Evolutionary conservation across 1,284 basidiomycete species (phyloP).

Genomic region (Microbotryum violaceum): DNA sequence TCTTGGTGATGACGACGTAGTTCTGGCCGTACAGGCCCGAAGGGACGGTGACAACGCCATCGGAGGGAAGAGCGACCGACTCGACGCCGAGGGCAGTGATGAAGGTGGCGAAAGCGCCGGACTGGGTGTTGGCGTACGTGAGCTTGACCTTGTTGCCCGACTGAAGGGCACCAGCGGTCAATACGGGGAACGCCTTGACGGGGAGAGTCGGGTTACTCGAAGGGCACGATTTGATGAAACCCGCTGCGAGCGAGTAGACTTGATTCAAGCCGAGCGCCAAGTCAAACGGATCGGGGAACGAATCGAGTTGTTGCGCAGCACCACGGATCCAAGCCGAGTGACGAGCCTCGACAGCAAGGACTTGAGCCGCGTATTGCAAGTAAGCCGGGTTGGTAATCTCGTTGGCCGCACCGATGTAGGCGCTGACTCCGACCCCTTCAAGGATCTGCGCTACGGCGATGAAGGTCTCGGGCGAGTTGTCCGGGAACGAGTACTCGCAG

Average conservation of each 20-base stretch:
- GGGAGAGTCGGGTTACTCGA: slow-evolving; percentile 44
- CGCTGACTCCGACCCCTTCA: slow-evolving; percentile 52
- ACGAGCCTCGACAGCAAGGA: not conserved
- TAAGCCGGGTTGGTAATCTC: slow-evolving; percentile 38
- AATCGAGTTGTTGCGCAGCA: slow-evolving; percentile 10
- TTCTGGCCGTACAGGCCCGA: slow-evolving; percentile 17
- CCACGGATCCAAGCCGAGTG: slow-evolving; percentile 15
- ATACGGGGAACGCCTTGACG: slow-evolving; percentile 23
- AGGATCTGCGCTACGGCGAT: slow-evolving; percentile 50
- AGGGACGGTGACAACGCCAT: slow-evolving; percentile 15
- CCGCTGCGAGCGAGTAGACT: slow-evolving; percentile 42
- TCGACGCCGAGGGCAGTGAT: not conserved
- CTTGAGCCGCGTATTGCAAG: not conserved
- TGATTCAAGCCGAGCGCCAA: slow-evolving; percentile 46
- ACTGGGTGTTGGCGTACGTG: slow-evolving; percentile 1
- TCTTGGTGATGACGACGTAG: slow-evolving; percentile 25
- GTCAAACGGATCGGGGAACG: slow-evolving; percentile 41
- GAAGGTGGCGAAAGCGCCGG: slow-evolving; percentile 2
- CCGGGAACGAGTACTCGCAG: slow-evolving; percentile 55
- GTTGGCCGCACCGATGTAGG: slow-evolving; percentile 52
- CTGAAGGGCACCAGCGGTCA: slow-evolving; percentile 8
- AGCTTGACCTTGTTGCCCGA: not conserved
- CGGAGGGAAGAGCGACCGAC: slow-evolving; percentile 31
- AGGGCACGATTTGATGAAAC: slow-evolving; percentile 48
- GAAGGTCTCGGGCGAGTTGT: slow-evolving; percentile 51